Conservation (phyloP, 1,284 basidiomycete species). For the Ceraceosorus guamensis region DNA sequence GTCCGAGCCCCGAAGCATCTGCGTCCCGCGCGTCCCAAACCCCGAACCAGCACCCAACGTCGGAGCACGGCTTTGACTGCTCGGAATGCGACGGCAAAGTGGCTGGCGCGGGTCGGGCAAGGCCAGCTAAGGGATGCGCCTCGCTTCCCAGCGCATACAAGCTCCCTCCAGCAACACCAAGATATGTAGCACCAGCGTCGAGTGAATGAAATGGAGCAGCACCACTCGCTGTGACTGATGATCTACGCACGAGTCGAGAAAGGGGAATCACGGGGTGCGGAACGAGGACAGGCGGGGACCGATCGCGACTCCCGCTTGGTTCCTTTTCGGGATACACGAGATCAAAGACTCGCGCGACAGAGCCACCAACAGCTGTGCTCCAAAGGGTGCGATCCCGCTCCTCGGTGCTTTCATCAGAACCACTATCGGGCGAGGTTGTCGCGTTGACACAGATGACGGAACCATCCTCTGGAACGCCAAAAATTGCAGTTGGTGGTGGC, state of each 20-base stretch:
- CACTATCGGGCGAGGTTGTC: slow-evolving; percentile 7
- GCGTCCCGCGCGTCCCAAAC: slow-evolving; percentile 12
- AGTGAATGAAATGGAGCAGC: slow-evolving; percentile 9
- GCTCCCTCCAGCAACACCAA: slow-evolving; percentile 35
- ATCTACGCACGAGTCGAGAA: too few relatives aligned
- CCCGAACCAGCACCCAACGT: slow-evolving; percentile 37
- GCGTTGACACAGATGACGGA: slow-evolving; percentile 41
- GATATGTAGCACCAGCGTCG: slow-evolving; percentile 17
- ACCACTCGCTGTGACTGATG: too few relatives aligned
- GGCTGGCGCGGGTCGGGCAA: slow-evolving; percentile 15
- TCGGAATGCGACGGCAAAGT: too few relatives aligned
- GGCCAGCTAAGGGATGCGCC: slow-evolving; percentile 31
- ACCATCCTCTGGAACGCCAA: slow-evolving; percentile 40
- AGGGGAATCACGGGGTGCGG: too few relatives aligned
- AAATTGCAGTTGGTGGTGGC: slow-evolving; percentile 18
- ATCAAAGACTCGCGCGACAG: slow-evolving; percentile 32
- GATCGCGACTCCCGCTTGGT: slow-evolving; percentile 15
- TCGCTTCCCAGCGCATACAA: slow-evolving; percentile 37
- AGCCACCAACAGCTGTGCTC: slow-evolving; percentile 20
- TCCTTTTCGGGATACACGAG: slow-evolving; percentile 29
- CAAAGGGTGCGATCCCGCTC: slow-evolving; percentile 18
- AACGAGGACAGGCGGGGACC: too few relatives aligned
- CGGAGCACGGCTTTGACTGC: slow-evolving; percentile 13
- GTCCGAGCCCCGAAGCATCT: background rate
- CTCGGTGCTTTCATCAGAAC: background rate